Evolutionary conservation across 225 moss, liverwort and hornwort genomes (phyloP), one percentile per base, ranked within the genome.

Genomic region (Bryoerythrophyllum caledonicum): DNA sequence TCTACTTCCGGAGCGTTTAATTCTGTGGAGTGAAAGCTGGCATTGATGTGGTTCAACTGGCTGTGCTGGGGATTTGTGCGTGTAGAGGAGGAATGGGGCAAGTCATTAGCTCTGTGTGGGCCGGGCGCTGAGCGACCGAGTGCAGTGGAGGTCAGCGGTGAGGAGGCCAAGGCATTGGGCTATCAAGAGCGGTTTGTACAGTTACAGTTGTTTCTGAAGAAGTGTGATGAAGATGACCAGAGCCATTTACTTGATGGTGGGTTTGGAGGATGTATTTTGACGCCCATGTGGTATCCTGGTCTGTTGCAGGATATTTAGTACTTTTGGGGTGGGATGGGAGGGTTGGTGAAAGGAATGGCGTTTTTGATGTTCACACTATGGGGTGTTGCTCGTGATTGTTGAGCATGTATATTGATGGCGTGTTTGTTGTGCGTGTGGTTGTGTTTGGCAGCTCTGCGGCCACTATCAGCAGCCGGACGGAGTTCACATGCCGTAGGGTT

Each of bases 31-130:
- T 46, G 61, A 61, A 23, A 55, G 48, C 24, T 1, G 55, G n/a
- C n/a, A 34, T 34, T 74, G 56, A 70, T 70, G 37, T 28, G 14
- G 24, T 75, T 67, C 0, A 23, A 19, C 67, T 60, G 72, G 8
- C 23, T 44, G 34, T 77, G 25, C 28, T 75, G 71, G 72, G n/a
- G 67, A 43, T 32, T 43, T 46, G 14, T 76, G 58, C 43, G 38
- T n/a, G n/a, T 74, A 63, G 90, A 87, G 65, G 87, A 83, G 71
- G 90, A 90, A 60, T 90, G 90, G 90, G 87, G 87, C 25, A 90
- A 90, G 60, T 87, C 81, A 15, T 71, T 90, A 35, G 90, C 87
- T n/a, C 81, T 90, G 12, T 90, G 70, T 60, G 85, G 81, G 21
- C 85, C 85, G 14, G 76, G 82, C 20, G 82, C 74, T 49, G 75